Conservation (phyloP, 495 filamentous ascomycete species). For the Penicillium waksmanii region DNA sequence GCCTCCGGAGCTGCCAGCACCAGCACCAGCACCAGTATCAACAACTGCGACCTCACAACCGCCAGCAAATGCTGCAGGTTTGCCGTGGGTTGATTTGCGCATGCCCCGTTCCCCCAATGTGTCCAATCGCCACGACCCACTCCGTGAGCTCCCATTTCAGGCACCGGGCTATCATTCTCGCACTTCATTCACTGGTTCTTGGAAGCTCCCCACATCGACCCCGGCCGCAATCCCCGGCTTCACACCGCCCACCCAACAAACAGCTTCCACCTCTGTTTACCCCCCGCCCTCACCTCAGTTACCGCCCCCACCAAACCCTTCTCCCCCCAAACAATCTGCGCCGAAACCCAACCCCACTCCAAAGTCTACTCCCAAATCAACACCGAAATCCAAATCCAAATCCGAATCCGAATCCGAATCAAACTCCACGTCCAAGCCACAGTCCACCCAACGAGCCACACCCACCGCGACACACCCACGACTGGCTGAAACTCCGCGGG, state of each 20-base stretch:
- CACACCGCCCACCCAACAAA: background rate
- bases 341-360: background rate
- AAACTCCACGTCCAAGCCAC: background rate
- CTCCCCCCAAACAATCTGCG: background rate
- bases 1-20: conserved; percentile 11
- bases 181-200: background rate
- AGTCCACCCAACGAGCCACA: background rate
- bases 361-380: background rate
- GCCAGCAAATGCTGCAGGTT: background rate
- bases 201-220: too few relatives aligned
- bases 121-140: background rate
- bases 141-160: background rate
- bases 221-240: too few relatives aligned
- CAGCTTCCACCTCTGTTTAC: background rate
- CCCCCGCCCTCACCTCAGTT: background rate
- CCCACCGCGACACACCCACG: background rate
- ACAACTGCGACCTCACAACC: background rate
- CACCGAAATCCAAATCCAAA: background rate
- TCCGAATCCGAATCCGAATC: background rate
- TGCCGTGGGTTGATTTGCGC: background rate
- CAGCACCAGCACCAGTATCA: conserved; percentile 4
- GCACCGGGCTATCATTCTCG: background rate
- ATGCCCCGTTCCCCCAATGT: background rate
- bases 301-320: background rate
- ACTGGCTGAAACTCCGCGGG: too few relatives aligned